Evolutionary conservation across 805 yeast species (phyloP).

Genomic region (Geotrichum ghanense): DNA sequence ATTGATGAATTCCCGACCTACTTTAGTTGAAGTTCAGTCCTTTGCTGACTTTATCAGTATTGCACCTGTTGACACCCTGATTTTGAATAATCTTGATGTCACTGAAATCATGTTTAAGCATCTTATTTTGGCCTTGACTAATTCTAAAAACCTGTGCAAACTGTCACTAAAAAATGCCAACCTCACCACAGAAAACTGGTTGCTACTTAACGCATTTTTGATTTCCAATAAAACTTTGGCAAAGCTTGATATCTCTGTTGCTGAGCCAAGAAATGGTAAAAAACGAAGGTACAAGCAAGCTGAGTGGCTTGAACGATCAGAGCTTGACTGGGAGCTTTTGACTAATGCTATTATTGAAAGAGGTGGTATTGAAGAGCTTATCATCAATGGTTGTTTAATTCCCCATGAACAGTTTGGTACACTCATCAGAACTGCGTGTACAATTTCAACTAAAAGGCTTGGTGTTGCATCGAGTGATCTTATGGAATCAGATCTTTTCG

Average conservation of each 20-base stretch:
- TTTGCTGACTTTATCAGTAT: slow-evolving; percentile 81
- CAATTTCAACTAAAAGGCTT: slow-evolving; percentile 43
- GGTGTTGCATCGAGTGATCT: slow-evolving; percentile 74
- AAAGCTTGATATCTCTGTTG: slow-evolving; percentile 20
- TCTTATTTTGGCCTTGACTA: slow-evolving; percentile 56
- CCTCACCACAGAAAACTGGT: slow-evolving; percentile 67
- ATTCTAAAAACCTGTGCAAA: slow-evolving; percentile 57
- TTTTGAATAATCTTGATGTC: slow-evolving; percentile 69
- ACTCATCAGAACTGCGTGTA: slow-evolving; percentile 49
- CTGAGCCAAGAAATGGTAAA: slow-evolving; percentile 14
- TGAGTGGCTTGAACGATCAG: slow-evolving; percentile 42
- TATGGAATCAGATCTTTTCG: slow-evolving; percentile 42
- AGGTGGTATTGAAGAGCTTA: slow-evolving; percentile 68
- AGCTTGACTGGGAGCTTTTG: slow-evolving; percentile 74
- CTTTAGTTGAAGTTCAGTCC: slow-evolving; percentile 76
- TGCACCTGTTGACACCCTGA: slow-evolving; percentile 66
- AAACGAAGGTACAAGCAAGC: slow-evolving; percentile 16
- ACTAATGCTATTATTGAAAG: slow-evolving; percentile 56
- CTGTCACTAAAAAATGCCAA: slow-evolving; percentile 70
- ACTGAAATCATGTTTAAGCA: slow-evolving; percentile 68
- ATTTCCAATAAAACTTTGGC: slow-evolving; percentile 37
- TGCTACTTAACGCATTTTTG: slow-evolving; percentile 61
- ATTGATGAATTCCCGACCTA: slow-evolving; percentile 78
- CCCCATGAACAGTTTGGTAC: slow-evolving; percentile 34
- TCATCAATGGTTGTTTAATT: slow-evolving; percentile 68